These are phyloP conservation scores for Linderniella brevidens DNA, from an alignment of 257 asterid genomes.

Conservation along the genomic window DNA sequence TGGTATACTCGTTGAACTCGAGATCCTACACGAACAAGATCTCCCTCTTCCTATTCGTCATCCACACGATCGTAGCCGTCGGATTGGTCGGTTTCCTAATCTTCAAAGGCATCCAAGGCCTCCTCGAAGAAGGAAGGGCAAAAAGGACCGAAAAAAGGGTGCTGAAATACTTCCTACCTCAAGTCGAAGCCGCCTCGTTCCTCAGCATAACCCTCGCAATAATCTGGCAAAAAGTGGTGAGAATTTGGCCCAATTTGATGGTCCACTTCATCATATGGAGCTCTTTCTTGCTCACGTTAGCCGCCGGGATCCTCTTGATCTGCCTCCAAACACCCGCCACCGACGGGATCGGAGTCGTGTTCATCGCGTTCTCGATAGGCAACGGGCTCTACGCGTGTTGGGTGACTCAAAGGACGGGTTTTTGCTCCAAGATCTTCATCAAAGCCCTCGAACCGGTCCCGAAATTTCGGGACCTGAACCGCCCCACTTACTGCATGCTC, in stretches of 20 bases:
- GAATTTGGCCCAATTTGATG: constrained; percentile 83
- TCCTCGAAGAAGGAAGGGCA: constrained; percentile 36
- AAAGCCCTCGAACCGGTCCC: constrained; percentile 77
- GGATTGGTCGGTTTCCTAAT: constrained; percentile 68
- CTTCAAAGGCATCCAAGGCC: constrained; percentile 55
- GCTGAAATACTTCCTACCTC: constrained; percentile 62
- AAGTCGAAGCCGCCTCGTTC: constrained; percentile 68
- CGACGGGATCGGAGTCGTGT: constrained; percentile 57
- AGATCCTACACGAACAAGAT: constrained; percentile 82
- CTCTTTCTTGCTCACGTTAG: constrained; percentile 47
- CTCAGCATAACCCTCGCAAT: constrained; percentile 77
- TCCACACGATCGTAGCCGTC: constrained; percentile 44
- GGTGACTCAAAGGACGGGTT: constrained; percentile 69
- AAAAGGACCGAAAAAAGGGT: constrained; percentile 32
- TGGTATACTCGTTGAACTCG: constrained; percentile 37
- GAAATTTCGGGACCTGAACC: constrained; percentile 53
- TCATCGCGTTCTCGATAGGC: constrained; percentile 55
- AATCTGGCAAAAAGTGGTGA: constrained; percentile 73
- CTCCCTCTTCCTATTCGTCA: constrained; percentile 51
- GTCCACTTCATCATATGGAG: constrained; percentile 79
- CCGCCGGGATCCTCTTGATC: constrained; percentile 72
- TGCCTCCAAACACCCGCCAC: constrained; percentile 80
- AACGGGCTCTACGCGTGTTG: constrained; percentile 89
- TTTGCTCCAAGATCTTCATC: constrained; percentile 50
- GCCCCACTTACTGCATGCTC: constrained; percentile 74